Percentiles rank a stretch among this genome's conserved stretches.
phyloP scores from a whole-genome alignment of 2,329 filamentous ascomycete species.

The Fusarium incarnatum region DNA sequence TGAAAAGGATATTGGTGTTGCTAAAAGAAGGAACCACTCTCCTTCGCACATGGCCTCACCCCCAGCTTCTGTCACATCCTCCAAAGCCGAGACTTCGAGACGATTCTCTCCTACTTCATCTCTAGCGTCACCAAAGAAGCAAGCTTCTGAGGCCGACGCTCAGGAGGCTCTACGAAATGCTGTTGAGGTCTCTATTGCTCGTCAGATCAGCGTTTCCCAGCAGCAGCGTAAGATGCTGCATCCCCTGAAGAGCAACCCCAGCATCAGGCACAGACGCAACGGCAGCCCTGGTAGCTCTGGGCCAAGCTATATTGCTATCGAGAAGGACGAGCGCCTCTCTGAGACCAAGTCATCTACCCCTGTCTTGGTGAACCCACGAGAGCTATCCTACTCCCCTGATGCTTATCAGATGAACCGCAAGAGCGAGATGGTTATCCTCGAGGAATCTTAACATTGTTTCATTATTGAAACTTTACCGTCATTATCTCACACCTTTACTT shows the following conservation, averaged over 20 bases:
- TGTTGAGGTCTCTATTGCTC: slow-evolving; percentile 74
- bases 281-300: slow-evolving; percentile 24
- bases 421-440: slow-evolving; percentile 60
- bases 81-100: slow-evolving; percentile 20
- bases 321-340: slow-evolving; percentile 47
- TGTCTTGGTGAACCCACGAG: slow-evolving; percentile 56
- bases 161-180: slow-evolving; percentile 61
- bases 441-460: slow-evolving; percentile 48
- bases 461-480: background rate
- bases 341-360: slow-evolving; percentile 59
- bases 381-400: slow-evolving; percentile 46
- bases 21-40: slow-evolving; percentile 51
- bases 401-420: slow-evolving; percentile 64
- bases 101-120: slow-evolving; percentile 34
- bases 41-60: slow-evolving; percentile 59
- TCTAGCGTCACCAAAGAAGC: slow-evolving; percentile 42
- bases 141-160: slow-evolving; percentile 32
- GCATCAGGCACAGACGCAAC: slow-evolving; percentile 38
- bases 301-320: slow-evolving; percentile 38
- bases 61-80: slow-evolving; percentile 50
- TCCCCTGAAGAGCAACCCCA: slow-evolving; percentile 59
- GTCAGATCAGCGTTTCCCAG: slow-evolving; percentile 74
- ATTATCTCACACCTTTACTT: background rate
- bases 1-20: slow-evolving; percentile 44
- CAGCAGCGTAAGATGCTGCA: slow-evolving; percentile 70